Base-by-base conservation (phyloP, 2,329 filamentous ascomycete species). In the Pseudophaeomoniella oleicola region DNA sequence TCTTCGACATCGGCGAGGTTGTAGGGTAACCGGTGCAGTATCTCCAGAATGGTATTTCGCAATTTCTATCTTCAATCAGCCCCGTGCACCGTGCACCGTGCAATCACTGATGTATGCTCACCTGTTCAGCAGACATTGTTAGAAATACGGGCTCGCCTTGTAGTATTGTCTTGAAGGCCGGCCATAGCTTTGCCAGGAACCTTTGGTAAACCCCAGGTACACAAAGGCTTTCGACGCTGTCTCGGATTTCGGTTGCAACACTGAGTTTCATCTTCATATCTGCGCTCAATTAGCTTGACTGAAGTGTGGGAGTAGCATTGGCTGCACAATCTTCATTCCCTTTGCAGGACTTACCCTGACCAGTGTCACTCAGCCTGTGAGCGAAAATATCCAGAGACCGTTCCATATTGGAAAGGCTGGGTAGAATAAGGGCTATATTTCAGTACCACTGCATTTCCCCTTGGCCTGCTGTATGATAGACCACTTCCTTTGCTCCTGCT, bases 41-140 rank as follows among this genome's bases (percentile, higher is more conserved):
- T 94, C 59, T 98, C 92, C 47, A 99, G 78, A 34, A 93, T 73
- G 55, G 82, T 92, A 55, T 90, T 90, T 44, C 90, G 84, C 46
- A 98, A 67, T 73, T 86, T 92, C 77, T 84, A 50, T 12, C 32
- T 3, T 10, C 18, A 16, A 30, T 19, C 16, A 27, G 36, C 16
- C 13, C 13, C 19, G 19, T 22, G 36, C 18, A 30, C 33, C 22
- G n/a, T n/a, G n/a, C n/a, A n/a, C n/a, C n/a, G n/a, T n/a, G n/a
- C n/a, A n/a, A n/a, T n/a, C n/a, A n/a, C 18, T 36, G 11, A 36
- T 22, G 16, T 16, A 37, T 37, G 49, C 71, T 54, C 58, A 86
- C 81, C 70, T 96, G 90, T 54, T 98, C 90, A 36, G 77, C 71
- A 2, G 85, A 92, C 50, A 79, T 84, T 56, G 83, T 94, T 48